Conservation (phyloP, 2,329 filamentous ascomycete species). For the Nigrospora osmanthi region DNA sequence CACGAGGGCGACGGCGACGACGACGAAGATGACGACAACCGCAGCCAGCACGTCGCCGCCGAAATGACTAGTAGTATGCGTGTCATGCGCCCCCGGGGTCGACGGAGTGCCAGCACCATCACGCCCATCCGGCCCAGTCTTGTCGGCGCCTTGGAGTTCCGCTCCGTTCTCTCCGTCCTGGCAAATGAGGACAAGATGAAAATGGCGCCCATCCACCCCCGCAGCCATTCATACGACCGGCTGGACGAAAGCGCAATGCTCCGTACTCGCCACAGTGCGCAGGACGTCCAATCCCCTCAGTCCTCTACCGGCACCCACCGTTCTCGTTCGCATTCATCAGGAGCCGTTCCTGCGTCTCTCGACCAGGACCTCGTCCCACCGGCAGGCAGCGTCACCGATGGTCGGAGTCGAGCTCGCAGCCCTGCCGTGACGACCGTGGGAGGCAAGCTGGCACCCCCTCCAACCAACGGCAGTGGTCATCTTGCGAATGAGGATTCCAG, state of each 20-base stretch:
- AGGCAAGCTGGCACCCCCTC: slow-evolving; percentile 23
- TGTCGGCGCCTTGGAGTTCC: slow-evolving; percentile 87
- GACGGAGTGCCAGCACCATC: slow-evolving; percentile 63
- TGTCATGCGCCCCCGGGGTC: slow-evolving; percentile 59
- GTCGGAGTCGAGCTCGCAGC: slow-evolving; percentile 10
- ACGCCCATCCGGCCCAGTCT: slow-evolving; percentile 88
- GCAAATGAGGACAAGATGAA: slow-evolving; percentile 73
- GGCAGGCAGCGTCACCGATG: slow-evolving; percentile 25
- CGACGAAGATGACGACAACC: slow-evolving; percentile 51
- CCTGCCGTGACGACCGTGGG: slow-evolving; percentile 16
- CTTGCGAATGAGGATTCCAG: slow-evolving; percentile 8
- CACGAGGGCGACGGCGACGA: slow-evolving; percentile 36
- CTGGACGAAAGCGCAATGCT: slow-evolving; percentile 2
- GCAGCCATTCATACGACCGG: slow-evolving; percentile 62
- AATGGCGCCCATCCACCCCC: slow-evolving; percentile 58
- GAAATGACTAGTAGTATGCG: slow-evolving; percentile 94
- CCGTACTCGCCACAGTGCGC: neutral
- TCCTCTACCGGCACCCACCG: no score
- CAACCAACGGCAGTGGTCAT: slow-evolving; percentile 6
- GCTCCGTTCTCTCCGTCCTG: slow-evolving; percentile 80
- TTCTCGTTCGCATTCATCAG: slow-evolving; percentile 37
- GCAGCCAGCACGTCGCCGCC: slow-evolving; percentile 54
- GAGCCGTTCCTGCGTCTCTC: slow-evolving; percentile 27
- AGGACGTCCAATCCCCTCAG: no score
- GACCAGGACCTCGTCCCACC: slow-evolving; percentile 33